Evolutionary conservation across 495 filamentous ascomycete species (phyloP).

Genomic region (Podospora pseudoanserina): DNA sequence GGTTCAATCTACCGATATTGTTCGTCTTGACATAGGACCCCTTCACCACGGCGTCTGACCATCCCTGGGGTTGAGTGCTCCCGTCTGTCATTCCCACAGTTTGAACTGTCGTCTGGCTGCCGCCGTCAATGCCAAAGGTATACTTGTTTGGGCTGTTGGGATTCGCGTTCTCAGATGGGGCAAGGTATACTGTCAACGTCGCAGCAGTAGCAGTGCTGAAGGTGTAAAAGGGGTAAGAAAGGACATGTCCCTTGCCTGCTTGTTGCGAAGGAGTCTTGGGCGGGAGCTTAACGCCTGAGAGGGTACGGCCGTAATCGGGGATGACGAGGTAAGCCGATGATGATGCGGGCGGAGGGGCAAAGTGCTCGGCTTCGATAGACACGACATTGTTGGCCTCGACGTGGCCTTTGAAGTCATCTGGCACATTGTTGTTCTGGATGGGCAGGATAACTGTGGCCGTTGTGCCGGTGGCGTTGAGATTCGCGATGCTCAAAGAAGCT

Average conservation of each 20-base stretch:
- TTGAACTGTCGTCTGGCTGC: slow-evolving; percentile 40
- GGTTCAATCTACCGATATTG: slow-evolving; percentile 35
- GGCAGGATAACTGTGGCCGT: slow-evolving; percentile 50
- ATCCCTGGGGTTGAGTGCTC: slow-evolving; percentile 46
- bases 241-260: slow-evolving; percentile 39
- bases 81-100: slow-evolving; percentile 43
- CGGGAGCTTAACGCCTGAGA: slow-evolving; percentile 50
- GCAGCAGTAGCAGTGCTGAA: slow-evolving; percentile 44
- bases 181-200: slow-evolving; percentile 54
- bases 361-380: slow-evolving; percentile 56
- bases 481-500: slow-evolving; percentile 40
- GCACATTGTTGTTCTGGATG: slow-evolving; percentile 46
- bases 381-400: slow-evolving; percentile 52
- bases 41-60: slow-evolving; percentile 49
- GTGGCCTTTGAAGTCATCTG: slow-evolving; percentile 53
- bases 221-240: slow-evolving; percentile 57
- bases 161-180: slow-evolving; percentile 50
- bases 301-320: slow-evolving; percentile 49
- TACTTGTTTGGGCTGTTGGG: slow-evolving; percentile 53
- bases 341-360: slow-evolving; percentile 31
- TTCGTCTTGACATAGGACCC: slow-evolving; percentile 50
- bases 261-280: slow-evolving; percentile 42
- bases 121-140: slow-evolving; percentile 49
- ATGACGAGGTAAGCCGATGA: slow-evolving; percentile 41
- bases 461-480: slow-evolving; percentile 35